Evolutionary conservation across 1,139 yeast species (phyloP).

Genomic region (Scheffersomyces illinoinensis): DNA sequence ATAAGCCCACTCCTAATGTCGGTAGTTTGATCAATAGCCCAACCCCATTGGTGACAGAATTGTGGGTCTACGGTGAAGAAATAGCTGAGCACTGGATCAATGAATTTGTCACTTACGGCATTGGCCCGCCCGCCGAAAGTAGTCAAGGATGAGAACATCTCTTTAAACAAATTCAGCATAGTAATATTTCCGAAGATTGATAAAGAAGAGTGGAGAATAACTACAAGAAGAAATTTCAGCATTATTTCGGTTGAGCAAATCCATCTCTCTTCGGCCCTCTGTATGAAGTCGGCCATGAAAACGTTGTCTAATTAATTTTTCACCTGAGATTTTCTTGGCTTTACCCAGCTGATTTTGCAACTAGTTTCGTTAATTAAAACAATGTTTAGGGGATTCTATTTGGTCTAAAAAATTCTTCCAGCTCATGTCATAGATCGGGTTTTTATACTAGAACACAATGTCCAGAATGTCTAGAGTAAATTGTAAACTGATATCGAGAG

Average conservation of each 20-base stretch:
- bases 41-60: background rate
- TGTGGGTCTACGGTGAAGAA: background rate
- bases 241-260: background rate
- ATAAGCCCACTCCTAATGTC: background rate
- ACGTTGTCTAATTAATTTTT: background rate
- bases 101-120: background rate
- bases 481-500: too few species aligned
- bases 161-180: background rate
- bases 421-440: too few species aligned
- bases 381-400: background rate
- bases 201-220: too few species aligned
- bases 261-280: background rate
- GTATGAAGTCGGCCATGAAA: background rate
- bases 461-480: too few species aligned
- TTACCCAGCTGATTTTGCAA: background rate
- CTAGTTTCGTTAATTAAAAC: background rate
- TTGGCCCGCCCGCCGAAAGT: too few species aligned
- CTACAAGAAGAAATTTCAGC: background rate
- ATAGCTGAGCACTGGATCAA: background rate
- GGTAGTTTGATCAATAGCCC: background rate
- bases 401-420: too few species aligned
- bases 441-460: too few species aligned
- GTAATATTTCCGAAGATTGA: background rate
- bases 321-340: background rate
- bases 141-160: background rate